Base-by-base conservation (phyloP, 1,139 yeast genomes). In the Nakaseomyces delphensis region DNA sequence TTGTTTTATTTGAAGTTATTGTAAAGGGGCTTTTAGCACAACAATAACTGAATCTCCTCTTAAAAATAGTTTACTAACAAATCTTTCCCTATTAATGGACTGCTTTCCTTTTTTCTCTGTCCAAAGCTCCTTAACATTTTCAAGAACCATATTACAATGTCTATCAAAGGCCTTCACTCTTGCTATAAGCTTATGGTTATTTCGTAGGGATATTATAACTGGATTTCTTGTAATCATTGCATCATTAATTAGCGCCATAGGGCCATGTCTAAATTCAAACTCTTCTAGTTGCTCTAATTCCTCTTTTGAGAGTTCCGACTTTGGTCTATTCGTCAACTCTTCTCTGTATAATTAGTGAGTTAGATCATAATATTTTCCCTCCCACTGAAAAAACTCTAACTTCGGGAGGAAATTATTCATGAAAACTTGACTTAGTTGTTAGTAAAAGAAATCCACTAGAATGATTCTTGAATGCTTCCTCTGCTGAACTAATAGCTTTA, bases 1-100 rank as follows among this genome's bases (percentile, higher is more conserved):
- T 11, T 29, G 14, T 11, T 35, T 9, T 21, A 6, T 21, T 21
- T 21, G 24, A 21, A 21, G 6, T 42, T 44, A 56, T 31, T 53
- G 52, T 11, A 52, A 36, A n/a, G 65, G 64, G n/a, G 66, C 63
- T 44, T 79, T 82, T 52, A 89, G 69, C 2, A 91, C 79, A 31
- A 91, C 79, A 46, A 91, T 84, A 24, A 91, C 95, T 0, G 96
- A 83, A 64, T 91, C 99, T 1, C 99, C 99, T 63, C 99, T 74
- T 43, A 91, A 69, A 58, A 91, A 93, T 76, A 91, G 70, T 64
- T 91, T 91, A 48, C 89, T 76, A 11, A 91, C 79, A 59, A 85
- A 91, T 53, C 98, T 67, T 60, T 93, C 98, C 55, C 79, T 79
- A 45, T 84, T 70, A 5, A 82, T 73, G 1, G 79, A 70, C 56